A percentile compares a stretch with the other conserved stretches of the same genome.
phyloP scores from a whole-genome alignment of 192 early-diverging fungal species.

The Coemansia brasiliensis region DNA sequence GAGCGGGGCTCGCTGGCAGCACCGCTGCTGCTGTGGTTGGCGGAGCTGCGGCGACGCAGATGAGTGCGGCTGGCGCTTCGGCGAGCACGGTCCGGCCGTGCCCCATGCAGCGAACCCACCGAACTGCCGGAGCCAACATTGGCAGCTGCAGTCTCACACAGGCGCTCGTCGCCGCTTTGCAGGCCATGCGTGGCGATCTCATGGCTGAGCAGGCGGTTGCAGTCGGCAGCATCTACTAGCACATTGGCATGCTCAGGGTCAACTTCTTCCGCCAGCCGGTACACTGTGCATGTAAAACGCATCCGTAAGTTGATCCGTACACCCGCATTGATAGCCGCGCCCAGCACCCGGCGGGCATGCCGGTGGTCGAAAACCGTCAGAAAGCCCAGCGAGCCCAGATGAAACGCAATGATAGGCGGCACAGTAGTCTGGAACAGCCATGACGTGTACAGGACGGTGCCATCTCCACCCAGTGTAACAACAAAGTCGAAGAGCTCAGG shows the following conservation, averaged over 20 bases:
- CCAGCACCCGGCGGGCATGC: slow-evolving; percentile 60
- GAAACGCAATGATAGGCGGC: slow-evolving; percentile 92
- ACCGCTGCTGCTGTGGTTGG: background rate
- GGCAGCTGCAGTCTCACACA: slow-evolving; percentile 19
- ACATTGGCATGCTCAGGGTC: slow-evolving; percentile 45
- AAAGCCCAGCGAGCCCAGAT: slow-evolving; percentile 93
- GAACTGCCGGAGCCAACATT: background rate
- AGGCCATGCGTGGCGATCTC: slow-evolving; percentile 43
- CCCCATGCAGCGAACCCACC: background rate
- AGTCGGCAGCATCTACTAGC: slow-evolving; percentile 46
- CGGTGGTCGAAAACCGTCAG: slow-evolving; percentile 83
- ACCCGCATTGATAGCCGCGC: slow-evolving; percentile 62
- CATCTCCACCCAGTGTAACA: slow-evolving; percentile 94
- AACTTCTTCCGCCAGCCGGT: slow-evolving; percentile 55
- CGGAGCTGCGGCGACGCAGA: slow-evolving; percentile 11
- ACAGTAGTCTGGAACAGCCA: slow-evolving; percentile 86
- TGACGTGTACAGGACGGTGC: slow-evolving; percentile 90
- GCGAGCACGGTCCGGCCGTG: background rate
- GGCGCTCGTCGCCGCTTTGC: slow-evolving; percentile 33
- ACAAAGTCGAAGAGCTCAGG: slow-evolving; percentile 84
- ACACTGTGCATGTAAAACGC: slow-evolving; percentile 89
- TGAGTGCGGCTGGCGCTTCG: slow-evolving; percentile 10
- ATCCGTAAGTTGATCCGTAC: slow-evolving; percentile 87
- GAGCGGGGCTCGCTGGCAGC: slow-evolving; percentile 1
- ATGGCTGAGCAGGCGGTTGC: slow-evolving; percentile 45